Base-by-base conservation (phyloP, 169 alveolate genomes). In the Fabrea salina region DNA sequence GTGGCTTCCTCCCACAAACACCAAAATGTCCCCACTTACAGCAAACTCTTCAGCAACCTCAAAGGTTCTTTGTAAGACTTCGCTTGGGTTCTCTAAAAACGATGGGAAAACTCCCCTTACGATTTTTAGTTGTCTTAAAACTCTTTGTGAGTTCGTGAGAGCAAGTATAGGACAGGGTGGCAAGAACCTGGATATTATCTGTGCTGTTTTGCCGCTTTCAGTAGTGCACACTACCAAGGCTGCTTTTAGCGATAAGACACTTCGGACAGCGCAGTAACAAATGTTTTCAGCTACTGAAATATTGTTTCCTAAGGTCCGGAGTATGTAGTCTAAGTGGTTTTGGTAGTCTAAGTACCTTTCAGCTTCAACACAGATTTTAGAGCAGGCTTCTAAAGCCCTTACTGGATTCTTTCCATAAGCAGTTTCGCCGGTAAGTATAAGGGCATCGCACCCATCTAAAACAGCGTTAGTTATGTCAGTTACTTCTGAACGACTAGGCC, bases 401-500 rank as follows among this genome's bases (percentile, higher is more conserved):
- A 91, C 82, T 3, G 98, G 98, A 88, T 89, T 91, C 37, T 83
- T 84, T 40, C 99, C 98, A 64, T 78, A 83, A 6, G 98, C 98
- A 6, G 98, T 94, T 84, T 96, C 98, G 3, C 98, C 98, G 11
- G 97, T 89, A 25, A 95, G 93, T 98, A 97, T 94, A 27, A 97
- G 99, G 37, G 99, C 96, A 83, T 98, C 99, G 8, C 99, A 86
- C 50, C 99, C 99, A 84, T 98, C 99, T 43, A 97, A 82, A 22
- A 98, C 99, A 0, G 99, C 99, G 83, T 98, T 98, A 71, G 99
- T 98, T 64, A 98, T 99, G 94, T 98, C 99, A 4, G 98, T 91
- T 37, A 98, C 98, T 85, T 98, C 99, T 7, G 99, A 99, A 64
- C 99, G 93, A 8, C 99, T 98, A 13, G 99, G 99, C 80, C 99